These are phyloP conservation scores for Oxyria digyna DNA, from an alignment of 148 eudicot species.

Conservation along the genomic window DNA sequence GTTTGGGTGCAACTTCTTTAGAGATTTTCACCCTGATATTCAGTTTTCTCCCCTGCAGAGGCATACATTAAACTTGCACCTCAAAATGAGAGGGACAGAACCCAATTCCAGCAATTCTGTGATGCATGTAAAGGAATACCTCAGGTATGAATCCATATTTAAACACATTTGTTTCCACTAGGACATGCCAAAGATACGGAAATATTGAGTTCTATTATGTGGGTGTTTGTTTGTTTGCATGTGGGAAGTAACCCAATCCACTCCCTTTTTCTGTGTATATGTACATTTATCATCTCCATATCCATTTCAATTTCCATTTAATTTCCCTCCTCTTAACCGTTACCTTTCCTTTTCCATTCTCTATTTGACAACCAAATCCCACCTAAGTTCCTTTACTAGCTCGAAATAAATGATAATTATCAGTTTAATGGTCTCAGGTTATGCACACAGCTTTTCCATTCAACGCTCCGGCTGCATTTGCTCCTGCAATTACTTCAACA, in stretches of 20 bases:
- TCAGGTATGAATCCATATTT: conserved; percentile 26
- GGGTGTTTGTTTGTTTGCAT: too few species aligned
- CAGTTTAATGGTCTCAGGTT: conserved; percentile 21
- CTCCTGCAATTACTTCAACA: conserved; percentile 21
- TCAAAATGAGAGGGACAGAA: conserved; percentile 27
- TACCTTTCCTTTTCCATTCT: too few species aligned
- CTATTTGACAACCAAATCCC: too few species aligned
- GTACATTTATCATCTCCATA: too few species aligned
- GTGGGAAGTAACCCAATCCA: too few species aligned
- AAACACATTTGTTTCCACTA: too few species aligned
- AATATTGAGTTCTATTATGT: too few species aligned
- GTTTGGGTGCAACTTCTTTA: background rate
- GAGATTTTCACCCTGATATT: background rate
- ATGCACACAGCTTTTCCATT: conserved; percentile 36
- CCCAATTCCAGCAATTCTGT: conserved; percentile 32
- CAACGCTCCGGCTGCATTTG: conserved; percentile 19
- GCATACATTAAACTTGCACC: conserved; percentile 39
- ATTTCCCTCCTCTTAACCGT: too few species aligned
- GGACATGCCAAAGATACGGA: too few species aligned
- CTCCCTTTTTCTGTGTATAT: too few species aligned
- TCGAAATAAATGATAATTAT: background rate
- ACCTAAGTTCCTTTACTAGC: background rate
- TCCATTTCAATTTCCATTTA: too few species aligned
- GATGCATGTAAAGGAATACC: conserved; percentile 46
- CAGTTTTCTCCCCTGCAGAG: conserved; percentile 16